A percentile compares a stretch with the other conserved stretches of the same genome.
phyloP scores from a whole-genome alignment of 768 basidiomycete genomes.

The Tylopilus rubrobrunneus region DNA sequence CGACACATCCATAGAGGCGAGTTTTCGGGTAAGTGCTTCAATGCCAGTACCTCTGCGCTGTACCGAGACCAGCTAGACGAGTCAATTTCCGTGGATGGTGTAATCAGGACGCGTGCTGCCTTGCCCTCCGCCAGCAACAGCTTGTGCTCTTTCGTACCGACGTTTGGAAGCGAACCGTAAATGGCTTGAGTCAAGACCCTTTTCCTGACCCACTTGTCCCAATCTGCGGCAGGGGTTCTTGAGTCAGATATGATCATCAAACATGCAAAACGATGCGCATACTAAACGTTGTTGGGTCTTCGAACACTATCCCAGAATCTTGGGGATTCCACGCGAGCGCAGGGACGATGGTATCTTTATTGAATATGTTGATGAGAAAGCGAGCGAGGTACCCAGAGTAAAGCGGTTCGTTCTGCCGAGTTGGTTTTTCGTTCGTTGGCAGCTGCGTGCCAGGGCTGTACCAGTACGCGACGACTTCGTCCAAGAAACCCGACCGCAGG shows the following conservation, averaged over 20 bases:
- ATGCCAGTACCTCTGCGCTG: background rate
- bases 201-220: background rate
- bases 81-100: background rate
- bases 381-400: background rate
- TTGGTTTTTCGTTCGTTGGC: background rate
- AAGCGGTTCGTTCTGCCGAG: background rate
- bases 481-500: background rate
- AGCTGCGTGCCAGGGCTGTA: background rate
- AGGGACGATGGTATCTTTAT: background rate
- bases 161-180: background rate
- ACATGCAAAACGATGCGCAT: background rate
- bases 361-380: background rate
- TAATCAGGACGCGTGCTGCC: background rate
- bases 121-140: background rate
- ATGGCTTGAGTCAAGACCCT: background rate
- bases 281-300: background rate
- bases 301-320: background rate
- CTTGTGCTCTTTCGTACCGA: background rate
- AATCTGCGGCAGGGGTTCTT: background rate
- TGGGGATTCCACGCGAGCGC: background rate
- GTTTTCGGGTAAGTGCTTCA: background rate
- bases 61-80: background rate
- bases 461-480: slow-evolving; percentile 1
- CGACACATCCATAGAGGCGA: background rate
- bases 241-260: background rate